These are phyloP conservation scores for Strigomonas galati DNA, from an alignment of 208 protist genomes.

Conservation along the genomic window DNA sequence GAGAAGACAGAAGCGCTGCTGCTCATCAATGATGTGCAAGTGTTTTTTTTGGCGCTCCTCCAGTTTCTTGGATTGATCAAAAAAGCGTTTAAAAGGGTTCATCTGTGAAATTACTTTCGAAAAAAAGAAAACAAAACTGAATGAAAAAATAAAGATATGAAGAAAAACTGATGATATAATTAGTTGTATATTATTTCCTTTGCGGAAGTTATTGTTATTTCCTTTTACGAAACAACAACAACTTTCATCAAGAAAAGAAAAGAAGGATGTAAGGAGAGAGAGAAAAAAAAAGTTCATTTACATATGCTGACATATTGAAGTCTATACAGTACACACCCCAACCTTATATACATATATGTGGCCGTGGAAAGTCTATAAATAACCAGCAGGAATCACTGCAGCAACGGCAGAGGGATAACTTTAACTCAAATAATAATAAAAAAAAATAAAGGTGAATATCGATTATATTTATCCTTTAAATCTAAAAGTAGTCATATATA, in stretches of 20 bases:
- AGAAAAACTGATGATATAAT: not conserved
- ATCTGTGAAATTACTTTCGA: no score
- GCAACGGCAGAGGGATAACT: no score
- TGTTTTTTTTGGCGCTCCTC: conserved; percentile 26
- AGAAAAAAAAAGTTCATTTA: not conserved
- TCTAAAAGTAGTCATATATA: not conserved
- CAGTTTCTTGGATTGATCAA: conserved; percentile 40
- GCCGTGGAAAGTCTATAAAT: no score
- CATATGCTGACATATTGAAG: not conserved
- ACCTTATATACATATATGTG: no score
- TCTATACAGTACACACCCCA: no score
- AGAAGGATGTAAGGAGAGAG: not conserved
- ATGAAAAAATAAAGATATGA: no score
- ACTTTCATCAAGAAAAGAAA: not conserved
- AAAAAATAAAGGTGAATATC: not conserved
- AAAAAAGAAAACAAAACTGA: no score
- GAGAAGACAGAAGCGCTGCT: conserved; percentile 55
- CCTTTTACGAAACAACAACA: not conserved
- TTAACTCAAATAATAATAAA: no score
- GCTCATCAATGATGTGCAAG: conserved; percentile 48
- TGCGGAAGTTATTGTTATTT: no score
- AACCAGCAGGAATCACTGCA: no score
- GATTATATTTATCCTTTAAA: not conserved
- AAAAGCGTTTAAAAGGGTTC: conserved; percentile 5
- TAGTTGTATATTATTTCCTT: no score